Evolutionary conservation across 768 basidiomycete genomes (phyloP), one percentile per base, ranked within the genome.

Genomic region (Gymnopilus dilepis): DNA sequence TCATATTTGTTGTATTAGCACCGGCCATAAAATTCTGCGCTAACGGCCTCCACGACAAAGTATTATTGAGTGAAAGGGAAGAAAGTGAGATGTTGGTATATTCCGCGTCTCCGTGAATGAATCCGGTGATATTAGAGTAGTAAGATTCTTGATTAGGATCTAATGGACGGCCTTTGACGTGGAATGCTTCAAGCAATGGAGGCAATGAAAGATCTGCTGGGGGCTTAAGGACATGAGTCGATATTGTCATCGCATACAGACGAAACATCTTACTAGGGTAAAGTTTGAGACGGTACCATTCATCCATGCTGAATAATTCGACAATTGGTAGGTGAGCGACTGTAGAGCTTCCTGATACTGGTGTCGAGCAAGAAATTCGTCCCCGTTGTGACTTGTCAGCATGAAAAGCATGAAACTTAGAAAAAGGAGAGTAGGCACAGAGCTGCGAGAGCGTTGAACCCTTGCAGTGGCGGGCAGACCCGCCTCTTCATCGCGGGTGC

Each of bases 301-400:
- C 73, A 90, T 73, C 90, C 90, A 94, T 0, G 86, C 83, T 1
- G 89, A 87, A 67, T 84, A 94, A 71, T 93, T 91, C n/a, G 82
- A 82, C 12, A 87, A 72, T 62, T 91, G 86, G 68, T 84, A 78
- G 31, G 80, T 79, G 61, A 92, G 72, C 6, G 80, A 79, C 30
- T 80, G 76, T 4, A 94, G 69, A n/a, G 85, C 77, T 63, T 91
- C 84, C 69, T 89, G 80, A 71, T 89, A 90, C 59, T 86, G 86
- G 66, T 83, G 85, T 60, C 86, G 78, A 15, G 84, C 82, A 4
- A 86, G 75, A 60, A 84, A 84, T 69, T 90, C 89, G 67, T 91
- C 90, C 6, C 84, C 82, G 61, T 82, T 87, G 61, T 89, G 87
- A 66, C 87, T 92, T 48, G 88, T 90, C 73, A 94, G 84, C 84